Conservation (phyloP, 2,329 filamentous ascomycete genomes). For the Torrubiellomyces zombiae region DNA sequence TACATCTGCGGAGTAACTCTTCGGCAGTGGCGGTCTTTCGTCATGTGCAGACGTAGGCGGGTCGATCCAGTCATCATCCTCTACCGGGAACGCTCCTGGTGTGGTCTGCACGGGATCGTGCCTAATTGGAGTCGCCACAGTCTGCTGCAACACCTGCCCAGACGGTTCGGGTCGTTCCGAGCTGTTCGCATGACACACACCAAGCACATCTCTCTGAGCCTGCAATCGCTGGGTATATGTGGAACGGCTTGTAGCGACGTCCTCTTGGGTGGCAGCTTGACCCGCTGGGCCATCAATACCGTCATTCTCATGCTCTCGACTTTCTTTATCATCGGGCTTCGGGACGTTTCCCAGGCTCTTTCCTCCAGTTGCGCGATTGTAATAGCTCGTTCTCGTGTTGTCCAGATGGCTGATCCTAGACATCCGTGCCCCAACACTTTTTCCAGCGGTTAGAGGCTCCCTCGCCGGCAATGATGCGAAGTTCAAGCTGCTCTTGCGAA, state of each 20-base stretch:
- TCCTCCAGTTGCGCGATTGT: slow-evolving; percentile 55
- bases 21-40: slow-evolving; percentile 35
- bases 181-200: slow-evolving; percentile 35
- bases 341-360: slow-evolving; percentile 45
- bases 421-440: slow-evolving; percentile 57
- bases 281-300: slow-evolving; percentile 23
- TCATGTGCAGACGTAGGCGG: slow-evolving; percentile 23
- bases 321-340: slow-evolving; percentile 26
- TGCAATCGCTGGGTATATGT: slow-evolving; percentile 90
- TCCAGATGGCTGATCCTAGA: slow-evolving; percentile 71
- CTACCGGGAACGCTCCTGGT: slow-evolving; percentile 43
- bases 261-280: slow-evolving; percentile 23
- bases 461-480: slow-evolving; percentile 86
- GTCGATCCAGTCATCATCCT: slow-evolving; percentile 47
- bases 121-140: slow-evolving; percentile 12
- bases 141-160: slow-evolving; percentile 17
- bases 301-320: slow-evolving; percentile 37
- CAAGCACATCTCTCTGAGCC: slow-evolving; percentile 70
- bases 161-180: slow-evolving; percentile 31
- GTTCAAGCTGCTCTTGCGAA: slow-evolving; percentile 87
- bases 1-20: slow-evolving; percentile 43
- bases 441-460: slow-evolving; percentile 71
- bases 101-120: slow-evolving; percentile 23
- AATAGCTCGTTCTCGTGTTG: slow-evolving; percentile 53
- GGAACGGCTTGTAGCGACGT: slow-evolving; percentile 56